Evolutionary conservation across 495 filamentous ascomycete genomes (phyloP).

Genomic region (Penicillium maclennaniae): DNA sequence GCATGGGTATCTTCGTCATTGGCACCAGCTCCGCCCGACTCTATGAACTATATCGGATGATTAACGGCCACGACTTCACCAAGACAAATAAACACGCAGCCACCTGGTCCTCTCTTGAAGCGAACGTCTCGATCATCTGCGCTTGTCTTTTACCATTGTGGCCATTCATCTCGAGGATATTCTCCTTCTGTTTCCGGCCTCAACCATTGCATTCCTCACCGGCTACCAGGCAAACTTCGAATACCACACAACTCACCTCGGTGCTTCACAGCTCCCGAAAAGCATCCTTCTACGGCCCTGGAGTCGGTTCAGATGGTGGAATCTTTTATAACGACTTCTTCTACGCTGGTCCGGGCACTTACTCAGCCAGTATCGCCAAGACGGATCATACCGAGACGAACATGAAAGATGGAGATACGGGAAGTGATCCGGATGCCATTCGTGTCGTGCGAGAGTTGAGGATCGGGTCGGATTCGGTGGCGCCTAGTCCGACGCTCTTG

Average conservation of each 20-base stretch:
- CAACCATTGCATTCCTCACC: conserved; percentile 15
- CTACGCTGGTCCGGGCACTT: conserved; percentile 12
- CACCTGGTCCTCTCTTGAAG: conserved; percentile 78
- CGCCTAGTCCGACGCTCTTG: not conserved
- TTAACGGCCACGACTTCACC: conserved; percentile 16
- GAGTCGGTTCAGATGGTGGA: conserved; percentile 12
- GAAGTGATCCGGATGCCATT: conserved; percentile 17
- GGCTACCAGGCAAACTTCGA: conserved; percentile 11
- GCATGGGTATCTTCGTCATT: conserved; percentile 44
- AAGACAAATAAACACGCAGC: conserved; percentile 47
- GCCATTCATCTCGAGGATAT: conserved; percentile 67
- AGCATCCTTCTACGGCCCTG: conserved; percentile 14
- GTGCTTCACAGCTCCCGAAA: conserved; percentile 4
- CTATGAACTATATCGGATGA: conserved; percentile 18
- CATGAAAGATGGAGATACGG: conserved; percentile 1
- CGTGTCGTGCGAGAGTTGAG: conserved; percentile 33
- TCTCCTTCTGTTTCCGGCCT: conserved; percentile 47
- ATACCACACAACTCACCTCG: conserved; percentile 6
- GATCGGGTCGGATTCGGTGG: conserved; percentile 15
- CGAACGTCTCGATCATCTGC: conserved; percentile 76
- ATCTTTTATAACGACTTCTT: conserved; percentile 24
- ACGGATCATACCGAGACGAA: not conserved
- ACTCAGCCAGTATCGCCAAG: conserved; percentile 28
- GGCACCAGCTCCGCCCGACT: conserved; percentile 33
- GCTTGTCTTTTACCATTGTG: conserved; percentile 80